Evolutionary conservation across 1,284 basidiomycete species (phyloP).

Genomic region (Apiotrichum laibachii): DNA sequence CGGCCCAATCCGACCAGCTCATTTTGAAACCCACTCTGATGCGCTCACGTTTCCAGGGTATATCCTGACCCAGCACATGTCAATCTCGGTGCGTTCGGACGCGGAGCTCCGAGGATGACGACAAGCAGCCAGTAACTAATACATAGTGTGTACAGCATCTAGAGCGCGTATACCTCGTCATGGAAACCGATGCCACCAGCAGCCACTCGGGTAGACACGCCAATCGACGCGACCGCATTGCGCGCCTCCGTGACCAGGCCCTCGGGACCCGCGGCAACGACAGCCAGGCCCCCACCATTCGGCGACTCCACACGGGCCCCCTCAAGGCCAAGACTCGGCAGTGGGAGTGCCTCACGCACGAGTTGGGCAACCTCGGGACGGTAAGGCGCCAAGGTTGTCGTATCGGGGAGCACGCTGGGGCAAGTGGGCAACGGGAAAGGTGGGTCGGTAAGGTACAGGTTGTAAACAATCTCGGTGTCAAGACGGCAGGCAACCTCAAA

Average conservation of each 20-base stretch:
- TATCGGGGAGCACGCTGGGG: constrained; percentile 22
- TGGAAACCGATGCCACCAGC: constrained; percentile 42
- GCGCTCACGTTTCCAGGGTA: not conserved
- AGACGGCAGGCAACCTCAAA: constrained; percentile 21
- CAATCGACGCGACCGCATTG: constrained; percentile 39
- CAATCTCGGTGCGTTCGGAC: not conserved
- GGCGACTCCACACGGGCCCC: not conserved
- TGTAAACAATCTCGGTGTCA: constrained; percentile 26
- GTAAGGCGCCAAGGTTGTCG: constrained; percentile 34
- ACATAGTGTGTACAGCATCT: constrained; percentile 9
- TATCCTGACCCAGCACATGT: not conserved
- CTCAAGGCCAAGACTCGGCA: not conserved
- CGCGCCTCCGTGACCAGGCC: constrained; percentile 42
- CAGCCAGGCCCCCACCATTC: constrained; percentile 33
- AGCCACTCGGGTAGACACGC: constrained; percentile 28
- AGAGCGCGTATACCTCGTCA: constrained; percentile 44
- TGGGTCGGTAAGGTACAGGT: constrained; percentile 41
- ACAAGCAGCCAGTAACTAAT: not conserved
- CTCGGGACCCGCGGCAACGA: constrained; percentile 46
- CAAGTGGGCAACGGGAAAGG: constrained; percentile 29
- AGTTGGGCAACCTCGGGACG: constrained; percentile 41
- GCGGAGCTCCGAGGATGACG: not conserved
- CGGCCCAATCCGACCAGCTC: not conserved
- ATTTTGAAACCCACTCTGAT: not conserved
- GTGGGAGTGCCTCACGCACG: constrained; percentile 34